Evolutionary conservation across 75 land plant species (phyloP), one percentile per base, ranked within the genome.

Genomic region (Chamaecyparis obtusa): DNA sequence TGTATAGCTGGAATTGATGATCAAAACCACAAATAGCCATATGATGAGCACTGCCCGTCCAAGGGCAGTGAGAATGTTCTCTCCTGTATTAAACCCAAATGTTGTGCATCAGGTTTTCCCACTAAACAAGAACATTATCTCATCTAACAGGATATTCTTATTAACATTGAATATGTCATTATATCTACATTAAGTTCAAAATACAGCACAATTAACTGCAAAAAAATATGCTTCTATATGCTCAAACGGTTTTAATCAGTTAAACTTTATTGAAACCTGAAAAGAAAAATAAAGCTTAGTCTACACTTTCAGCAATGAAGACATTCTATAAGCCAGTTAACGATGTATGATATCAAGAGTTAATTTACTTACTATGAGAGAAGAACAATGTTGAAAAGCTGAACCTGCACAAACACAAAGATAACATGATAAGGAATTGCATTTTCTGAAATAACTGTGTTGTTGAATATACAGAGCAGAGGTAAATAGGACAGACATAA

Each of bases 331-430:
- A 49, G 57, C 56, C 24, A 43, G 35, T 81, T 44, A 81, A 10
- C 46, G 10, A 44, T 19, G 32, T 27, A 86, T 74, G 69, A 60
- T 46, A 83, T 49, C 17, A 72, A 35, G 83, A 41, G 13, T 85
- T n/a, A 82, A 19, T 43, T 10, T 41, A 90, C 98, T 90, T 91
- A 96, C 98, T 95, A 69, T 96, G 98, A 49, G 97, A 86, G 86
- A 93, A 96, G 88, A 94, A 95, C 93, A 95, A 89, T 76, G 98
- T 96, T n/a, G 95, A 95, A 89, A 96, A 93, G 78, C 93, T 95
- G 86, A 96, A 96, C 95, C 98, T 96, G 98, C 93, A 93, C 86
- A 79, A 43, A 64, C 43, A 17, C 41, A 64, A 64, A 84, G 32
- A 19, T 19, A n/a, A 39, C 15, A n/a, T 5, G 57, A 17, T 56